Percentiles rank a stretch among this genome's conserved stretches.
phyloP scores from a whole-genome alignment of 495 filamentous ascomycete genomes.

The Penicillium bialowiezense region DNA sequence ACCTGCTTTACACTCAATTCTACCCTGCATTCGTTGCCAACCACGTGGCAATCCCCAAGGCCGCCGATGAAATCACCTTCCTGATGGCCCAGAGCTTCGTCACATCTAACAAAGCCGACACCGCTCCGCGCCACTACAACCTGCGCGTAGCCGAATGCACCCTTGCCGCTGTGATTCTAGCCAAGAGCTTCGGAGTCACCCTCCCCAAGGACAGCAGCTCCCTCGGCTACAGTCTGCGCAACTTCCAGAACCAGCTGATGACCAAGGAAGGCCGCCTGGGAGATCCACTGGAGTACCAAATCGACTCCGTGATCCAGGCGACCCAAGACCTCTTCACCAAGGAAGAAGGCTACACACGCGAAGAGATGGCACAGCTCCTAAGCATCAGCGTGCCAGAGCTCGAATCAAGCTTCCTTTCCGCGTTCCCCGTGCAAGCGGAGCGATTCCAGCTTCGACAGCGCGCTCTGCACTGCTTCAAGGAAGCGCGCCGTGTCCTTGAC shows the following conservation, averaged over 20 bases:
- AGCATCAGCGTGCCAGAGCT: constrained; percentile 67
- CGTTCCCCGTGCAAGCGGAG: constrained; percentile 84
- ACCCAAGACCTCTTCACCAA: constrained; percentile 62
- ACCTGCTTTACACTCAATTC: constrained; percentile 88
- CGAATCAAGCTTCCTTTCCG: constrained; percentile 69
- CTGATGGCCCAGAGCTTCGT: constrained; percentile 94
- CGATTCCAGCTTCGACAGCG: constrained; percentile 85
- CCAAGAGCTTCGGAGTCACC: constrained; percentile 57
- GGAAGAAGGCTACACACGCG: constrained; percentile 80
- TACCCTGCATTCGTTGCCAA: constrained; percentile 71
- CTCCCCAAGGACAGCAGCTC: constrained; percentile 80
- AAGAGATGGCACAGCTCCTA: constrained; percentile 76
- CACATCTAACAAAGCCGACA: constrained; percentile 89
- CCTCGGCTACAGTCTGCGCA: constrained; percentile 76
- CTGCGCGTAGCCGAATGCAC: constrained; percentile 94
- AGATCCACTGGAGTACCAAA: constrained; percentile 60
- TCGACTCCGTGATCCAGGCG: constrained; percentile 64
- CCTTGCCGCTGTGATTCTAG: constrained; percentile 75
- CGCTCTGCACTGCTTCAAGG: constrained; percentile 83
- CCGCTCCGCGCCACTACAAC: constrained; percentile 91
- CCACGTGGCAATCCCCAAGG: constrained; percentile 80
- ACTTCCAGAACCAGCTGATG: constrained; percentile 82
- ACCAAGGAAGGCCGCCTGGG: constrained; percentile 54
- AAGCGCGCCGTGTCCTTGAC: constrained; percentile 80
- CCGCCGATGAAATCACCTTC: constrained; percentile 81